Percentiles rank a stretch among this genome's conserved stretches.
Conservation (phyloP, 768 basidiomycete genomes). For the Phlegmacium glaucopus region DNA sequence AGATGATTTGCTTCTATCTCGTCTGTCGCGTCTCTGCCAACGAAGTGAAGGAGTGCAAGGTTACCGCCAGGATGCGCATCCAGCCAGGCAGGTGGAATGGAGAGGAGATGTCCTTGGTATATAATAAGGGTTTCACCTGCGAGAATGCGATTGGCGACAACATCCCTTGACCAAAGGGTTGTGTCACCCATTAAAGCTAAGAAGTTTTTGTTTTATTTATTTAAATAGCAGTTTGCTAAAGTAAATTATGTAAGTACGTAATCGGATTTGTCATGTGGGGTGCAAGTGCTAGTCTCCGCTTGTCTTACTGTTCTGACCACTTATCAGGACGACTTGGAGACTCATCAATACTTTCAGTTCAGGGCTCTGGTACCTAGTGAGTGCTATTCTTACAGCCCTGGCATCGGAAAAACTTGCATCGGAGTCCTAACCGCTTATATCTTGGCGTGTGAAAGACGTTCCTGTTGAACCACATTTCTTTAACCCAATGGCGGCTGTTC, state of each 20-base stretch:
- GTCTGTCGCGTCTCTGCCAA: slow-evolving; percentile 92
- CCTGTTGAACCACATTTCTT: slow-evolving; percentile 6
- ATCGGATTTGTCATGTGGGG: too few relatives aligned
- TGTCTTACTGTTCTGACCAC: too few relatives aligned
- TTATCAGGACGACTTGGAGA: too few relatives aligned
- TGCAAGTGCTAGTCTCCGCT: too few relatives aligned
- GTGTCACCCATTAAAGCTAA: slow-evolving; percentile 23
- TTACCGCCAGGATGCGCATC: slow-evolving; percentile 84
- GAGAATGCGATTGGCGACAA: slow-evolving; percentile 69
- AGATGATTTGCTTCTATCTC: slow-evolving; percentile 93
- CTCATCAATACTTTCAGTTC: too few relatives aligned
- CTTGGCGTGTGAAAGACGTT: slow-evolving; percentile 31
- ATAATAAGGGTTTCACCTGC: slow-evolving; percentile 75
- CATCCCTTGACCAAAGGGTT: slow-evolving; percentile 35
- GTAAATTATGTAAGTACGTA: too few relatives aligned
- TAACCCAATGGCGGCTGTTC: slow-evolving; percentile 33
- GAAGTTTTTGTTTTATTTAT: not conserved
- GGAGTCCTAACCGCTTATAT: not conserved
- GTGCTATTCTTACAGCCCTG: too few relatives aligned
- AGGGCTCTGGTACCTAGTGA: too few relatives aligned
- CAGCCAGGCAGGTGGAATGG: slow-evolving; percentile 76
- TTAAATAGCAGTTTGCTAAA: too few relatives aligned
- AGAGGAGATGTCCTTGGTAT: slow-evolving; percentile 59
- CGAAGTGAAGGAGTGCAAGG: slow-evolving; percentile 89
- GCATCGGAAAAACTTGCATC: too few relatives aligned